Base-by-base conservation (phyloP, 2,329 filamentous ascomycete species). In the Nannizzia gypsea region DNA sequence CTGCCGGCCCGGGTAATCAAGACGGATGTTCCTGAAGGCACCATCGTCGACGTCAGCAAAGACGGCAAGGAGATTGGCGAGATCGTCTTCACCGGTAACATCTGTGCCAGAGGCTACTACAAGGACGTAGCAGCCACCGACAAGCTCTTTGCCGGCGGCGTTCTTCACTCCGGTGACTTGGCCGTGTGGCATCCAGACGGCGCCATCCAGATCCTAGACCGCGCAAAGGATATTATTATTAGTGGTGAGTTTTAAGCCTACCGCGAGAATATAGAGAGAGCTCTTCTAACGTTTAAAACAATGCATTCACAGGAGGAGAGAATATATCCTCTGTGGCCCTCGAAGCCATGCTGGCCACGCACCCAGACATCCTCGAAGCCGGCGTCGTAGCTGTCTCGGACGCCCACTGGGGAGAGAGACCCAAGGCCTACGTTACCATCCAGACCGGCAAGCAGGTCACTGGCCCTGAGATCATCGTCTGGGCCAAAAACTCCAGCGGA, bases 161-260 rank as follows among this genome's bases (percentile, higher is more conserved):
- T 86, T 20, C 76, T 90, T 67, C 93, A 96, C 74, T 92, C 88
- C 15, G 93, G 93, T 0, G 93, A 99, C 72, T 74, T 99, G 56
- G 93, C 93, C 0, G 91, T 97, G 0, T 91, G 89, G 88, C 89
- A 96, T 75, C 81, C 87, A 0, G 93, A 97, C 70, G 91, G 92
- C 1, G 87, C 89, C 61, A 86, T 90, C 50, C 90, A 97, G 77
- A 96, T 99, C 64, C 78, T 95, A 61, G 93, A 99, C 74, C 82
- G 93, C 20, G 89, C 90, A 13, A 99, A 99, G 77, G 93, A 99
- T 70, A 96, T 99, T 58, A 99, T 99, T 68, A 99, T 99, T 64
- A 95, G 89, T 58, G 89, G 88, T 89, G 77, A 66, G 80, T 72
- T 31, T 36, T 3, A 34, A 34, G 9, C 28, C 9, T 11, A 8